A percentile compares a stretch with the other conserved stretches of the same genome.
phyloP scores from a whole-genome alignment of 306 rosid genomes.

The Glycine latifolia region DNA sequence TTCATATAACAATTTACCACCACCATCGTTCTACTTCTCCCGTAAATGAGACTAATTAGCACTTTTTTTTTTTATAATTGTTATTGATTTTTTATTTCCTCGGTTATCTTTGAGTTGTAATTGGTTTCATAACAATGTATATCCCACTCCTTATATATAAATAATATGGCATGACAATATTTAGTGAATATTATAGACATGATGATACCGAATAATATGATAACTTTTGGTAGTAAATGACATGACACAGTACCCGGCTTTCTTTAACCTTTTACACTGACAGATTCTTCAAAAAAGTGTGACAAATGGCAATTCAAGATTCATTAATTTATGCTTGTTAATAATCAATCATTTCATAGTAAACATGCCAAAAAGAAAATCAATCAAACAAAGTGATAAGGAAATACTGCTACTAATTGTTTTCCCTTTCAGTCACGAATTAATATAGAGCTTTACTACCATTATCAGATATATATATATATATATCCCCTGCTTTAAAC shows the following conservation, averaged over 20 bases:
- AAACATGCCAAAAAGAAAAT: neutral
- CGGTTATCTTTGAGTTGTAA: no score
- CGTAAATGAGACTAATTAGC: no score
- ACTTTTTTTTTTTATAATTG: no score
- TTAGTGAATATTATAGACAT: no score
- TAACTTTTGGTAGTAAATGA: neutral
- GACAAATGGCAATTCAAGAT: constrained; percentile 13
- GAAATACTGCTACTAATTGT: neutral
- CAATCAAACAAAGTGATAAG: neutral
- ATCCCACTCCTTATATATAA: no score
- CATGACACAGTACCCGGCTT: neutral
- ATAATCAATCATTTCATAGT: neutral
- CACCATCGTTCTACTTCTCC: no score
- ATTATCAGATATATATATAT: neutral
- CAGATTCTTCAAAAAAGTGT: constrained; percentile 5
- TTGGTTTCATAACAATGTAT: no score
- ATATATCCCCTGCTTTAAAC: neutral
- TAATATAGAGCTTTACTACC: neutral
- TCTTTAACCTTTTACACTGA: neutral
- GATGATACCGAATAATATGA: no score
- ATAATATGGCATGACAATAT: no score
- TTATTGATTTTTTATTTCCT: no score
- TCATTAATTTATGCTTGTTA: neutral
- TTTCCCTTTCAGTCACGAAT: neutral
- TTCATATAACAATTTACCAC: no score